Evolutionary conservation across 2,329 filamentous ascomycete genomes (phyloP).

Genomic region (Ascochyta rabiei): DNA sequence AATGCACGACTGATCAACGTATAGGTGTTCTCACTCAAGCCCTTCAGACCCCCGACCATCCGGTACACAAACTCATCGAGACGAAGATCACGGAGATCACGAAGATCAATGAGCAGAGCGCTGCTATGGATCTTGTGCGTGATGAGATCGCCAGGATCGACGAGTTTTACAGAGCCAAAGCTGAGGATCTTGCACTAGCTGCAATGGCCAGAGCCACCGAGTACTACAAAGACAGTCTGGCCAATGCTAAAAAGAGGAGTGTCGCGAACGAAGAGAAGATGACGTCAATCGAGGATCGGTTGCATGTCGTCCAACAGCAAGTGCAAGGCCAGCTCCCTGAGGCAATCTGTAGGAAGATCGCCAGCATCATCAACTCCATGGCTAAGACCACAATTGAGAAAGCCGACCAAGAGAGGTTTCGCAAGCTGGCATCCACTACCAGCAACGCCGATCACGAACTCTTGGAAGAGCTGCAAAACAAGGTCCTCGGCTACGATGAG

Average conservation of each 20-base stretch:
- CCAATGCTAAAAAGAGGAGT: neutral
- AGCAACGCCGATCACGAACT: neutral
- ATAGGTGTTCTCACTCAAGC: neutral
- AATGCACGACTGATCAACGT: neutral
- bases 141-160: too few species aligned
- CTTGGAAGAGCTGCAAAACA: neutral
- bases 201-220: neutral
- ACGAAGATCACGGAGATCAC: neutral
- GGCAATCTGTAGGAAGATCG: neutral
- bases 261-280: neutral
- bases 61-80: neutral
- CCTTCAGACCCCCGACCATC: neutral
- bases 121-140: too few species aligned
- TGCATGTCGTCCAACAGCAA: neutral
- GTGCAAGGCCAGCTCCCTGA: neutral
- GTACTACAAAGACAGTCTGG: neutral
- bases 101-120: neutral
- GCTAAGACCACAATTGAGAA: neutral
- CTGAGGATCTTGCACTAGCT: too few species aligned
- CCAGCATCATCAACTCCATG: neutral
- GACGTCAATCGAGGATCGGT: neutral
- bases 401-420: neutral
- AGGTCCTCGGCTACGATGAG: neutral
- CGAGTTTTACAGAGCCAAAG: too few species aligned
- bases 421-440: neutral